Evolutionary conservation across 805 yeast species (phyloP), one percentile per base, ranked within the genome.

Genomic region (Hanseniaspora mollemarum): DNA sequence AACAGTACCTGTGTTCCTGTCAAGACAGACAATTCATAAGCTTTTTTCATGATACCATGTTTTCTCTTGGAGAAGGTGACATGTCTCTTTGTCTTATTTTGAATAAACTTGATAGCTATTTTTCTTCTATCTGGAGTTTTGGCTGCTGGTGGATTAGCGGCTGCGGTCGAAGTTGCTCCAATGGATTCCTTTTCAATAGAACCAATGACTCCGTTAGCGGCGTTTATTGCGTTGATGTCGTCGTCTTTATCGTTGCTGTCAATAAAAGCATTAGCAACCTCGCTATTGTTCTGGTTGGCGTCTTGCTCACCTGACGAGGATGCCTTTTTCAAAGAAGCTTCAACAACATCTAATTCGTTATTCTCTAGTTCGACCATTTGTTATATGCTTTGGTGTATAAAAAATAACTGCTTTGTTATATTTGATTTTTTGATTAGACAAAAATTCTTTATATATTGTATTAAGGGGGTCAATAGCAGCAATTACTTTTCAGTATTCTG

Each of bases 1-100:
- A 92, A 72, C 56, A 92, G 75, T 26, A 92, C 97, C 68, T 92
- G 98, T 29, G 98, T 92, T 53, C 98, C 98, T 13, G 98, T 92
- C 60, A 92, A 75, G 49, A 92, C 97, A 19, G 95, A 83, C 57
- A 92, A 75, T 67, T 92, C 98, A 69, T 90, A 92, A n/a, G 98
- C 98, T 71, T 92, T 92, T 71, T 92, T 92, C 98, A 92, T 92
- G 62, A 92, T 90, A 59, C 98, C 98, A 42, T 96, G 97, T 70
- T 90, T 90, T 70, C 98, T 83, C 71, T 92, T 92, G 49, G 96
- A 87, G 62, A 92, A 92, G 28, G 98, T 92, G 60, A 92, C 94
- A 69, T 92, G 98, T 63, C 98, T 85, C 67, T 98, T 80, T 19
- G 95, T 86, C 71, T 92, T 92, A 68, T 92, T 96, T 71, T 90